These are phyloP conservation scores for Glycine latifolia DNA, from an alignment of 306 rosid species.

Conservation along the genomic window DNA sequence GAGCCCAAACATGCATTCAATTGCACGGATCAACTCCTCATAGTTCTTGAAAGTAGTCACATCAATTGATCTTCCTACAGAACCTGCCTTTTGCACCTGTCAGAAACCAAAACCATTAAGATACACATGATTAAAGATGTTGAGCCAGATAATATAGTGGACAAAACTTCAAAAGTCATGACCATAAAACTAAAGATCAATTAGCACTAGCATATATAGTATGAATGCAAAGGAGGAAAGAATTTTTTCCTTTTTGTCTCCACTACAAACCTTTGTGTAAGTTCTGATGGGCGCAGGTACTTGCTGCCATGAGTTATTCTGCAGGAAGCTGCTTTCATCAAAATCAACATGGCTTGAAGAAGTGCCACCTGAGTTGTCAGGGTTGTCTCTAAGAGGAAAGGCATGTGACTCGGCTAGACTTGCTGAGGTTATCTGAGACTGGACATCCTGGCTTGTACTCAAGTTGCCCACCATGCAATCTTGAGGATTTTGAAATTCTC, in stretches of 20 bases:
- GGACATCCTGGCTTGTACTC: conserved; percentile 89
- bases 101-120: conserved; percentile 19
- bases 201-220: neutral
- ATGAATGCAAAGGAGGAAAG: neutral
- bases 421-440: conserved; percentile 88
- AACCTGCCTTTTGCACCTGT: conserved; percentile 97
- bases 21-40: conserved; percentile 76
- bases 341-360: conserved; percentile 91
- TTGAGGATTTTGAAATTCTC: conserved; percentile 65
- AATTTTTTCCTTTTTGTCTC: neutral
- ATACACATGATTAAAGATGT: neutral
- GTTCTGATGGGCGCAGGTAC: conserved; percentile 78
- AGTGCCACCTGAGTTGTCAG: conserved; percentile 75
- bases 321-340: conserved; percentile 83
- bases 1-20: conserved; percentile 93
- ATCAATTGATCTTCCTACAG: conserved; percentile 93
- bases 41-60: conserved; percentile 86
- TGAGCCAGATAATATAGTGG: neutral
- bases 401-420: conserved; percentile 83
- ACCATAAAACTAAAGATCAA: neutral
- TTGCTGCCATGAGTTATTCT: conserved; percentile 85
- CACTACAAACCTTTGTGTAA: conserved; percentile 74
- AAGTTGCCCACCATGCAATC: conserved; percentile 74
- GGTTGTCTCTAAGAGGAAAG: conserved; percentile 64
- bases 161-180: neutral